phyloP scores from a whole-genome alignment of 1,284 basidiomycete genomes.

The Puccinia coronata region DNA sequence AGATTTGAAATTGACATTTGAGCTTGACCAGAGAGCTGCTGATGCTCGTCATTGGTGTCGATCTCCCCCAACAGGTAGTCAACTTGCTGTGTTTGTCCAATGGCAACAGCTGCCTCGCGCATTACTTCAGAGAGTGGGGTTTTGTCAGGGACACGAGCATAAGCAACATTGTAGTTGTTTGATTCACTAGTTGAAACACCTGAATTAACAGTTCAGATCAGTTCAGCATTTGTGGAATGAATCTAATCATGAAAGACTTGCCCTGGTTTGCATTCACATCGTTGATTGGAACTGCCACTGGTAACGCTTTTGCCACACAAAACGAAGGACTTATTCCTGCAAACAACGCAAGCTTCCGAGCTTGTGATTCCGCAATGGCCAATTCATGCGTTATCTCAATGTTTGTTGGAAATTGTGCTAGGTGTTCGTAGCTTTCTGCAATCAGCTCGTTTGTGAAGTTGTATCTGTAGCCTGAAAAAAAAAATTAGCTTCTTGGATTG shows the following conservation, averaged over 20 bases:
- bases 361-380: not conserved
- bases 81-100: constrained; percentile 9
- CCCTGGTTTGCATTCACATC: too few relatives aligned
- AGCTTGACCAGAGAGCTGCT: constrained; percentile 17
- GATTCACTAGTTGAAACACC: constrained; percentile 25
- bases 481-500: too few relatives aligned
- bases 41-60: not conserved
- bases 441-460: constrained; percentile 4
- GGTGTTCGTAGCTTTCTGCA: not conserved
- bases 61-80: not conserved
- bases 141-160: not conserved
- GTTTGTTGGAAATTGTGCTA: constrained; percentile 6
- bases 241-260: too few relatives aligned
- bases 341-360: constrained; percentile 10
- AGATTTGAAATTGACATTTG: constrained; percentile 15
- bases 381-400: constrained; percentile 7
- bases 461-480: constrained; percentile 15
- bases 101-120: not conserved
- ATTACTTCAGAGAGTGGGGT: not conserved
- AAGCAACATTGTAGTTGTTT: not conserved
- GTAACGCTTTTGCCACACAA: too few relatives aligned
- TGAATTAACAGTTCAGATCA: too few relatives aligned
- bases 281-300: too few relatives aligned
- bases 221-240: too few relatives aligned
- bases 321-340: too few relatives aligned